Conservation (phyloP, 2,329 filamentous ascomycete genomes). For the Macrophomina pseudophaseolina region DNA sequence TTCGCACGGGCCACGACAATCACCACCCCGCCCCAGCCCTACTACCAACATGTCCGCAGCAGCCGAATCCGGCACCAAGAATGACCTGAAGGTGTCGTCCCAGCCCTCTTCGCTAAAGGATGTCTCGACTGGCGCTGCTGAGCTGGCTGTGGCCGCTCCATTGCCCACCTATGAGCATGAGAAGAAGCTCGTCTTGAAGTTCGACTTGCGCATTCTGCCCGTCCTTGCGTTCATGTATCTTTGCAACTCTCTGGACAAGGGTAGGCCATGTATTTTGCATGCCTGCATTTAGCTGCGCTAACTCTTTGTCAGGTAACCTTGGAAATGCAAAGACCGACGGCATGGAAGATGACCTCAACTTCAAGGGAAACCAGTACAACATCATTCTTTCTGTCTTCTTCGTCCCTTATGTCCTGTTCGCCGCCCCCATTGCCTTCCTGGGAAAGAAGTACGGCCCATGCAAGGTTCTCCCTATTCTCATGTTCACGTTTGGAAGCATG, state of each 20-base stretch:
- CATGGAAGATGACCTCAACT: conserved; percentile 60
- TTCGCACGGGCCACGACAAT: neutral
- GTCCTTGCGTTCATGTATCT: conserved; percentile 66
- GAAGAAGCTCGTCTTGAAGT: conserved; percentile 57
- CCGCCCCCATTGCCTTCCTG: conserved; percentile 67
- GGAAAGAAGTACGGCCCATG: conserved; percentile 72
- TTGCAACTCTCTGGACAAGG: conserved; percentile 47
- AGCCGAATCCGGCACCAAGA: conserved; percentile 11
- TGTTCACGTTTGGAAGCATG: conserved; percentile 70
- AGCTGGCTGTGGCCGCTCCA: neutral
- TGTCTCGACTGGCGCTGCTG: conserved; percentile 9
- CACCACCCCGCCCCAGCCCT: neutral
- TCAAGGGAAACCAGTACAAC: conserved; percentile 70
- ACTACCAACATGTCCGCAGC: conserved; percentile 6
- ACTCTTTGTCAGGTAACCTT: conserved; percentile 38
- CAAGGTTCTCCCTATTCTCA: conserved; percentile 68
- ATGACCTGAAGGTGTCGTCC: conserved; percentile 19
- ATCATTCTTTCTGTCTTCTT: conserved; percentile 74
- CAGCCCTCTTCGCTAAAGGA: conserved; percentile 24
- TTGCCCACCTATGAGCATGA: conserved; percentile 31
- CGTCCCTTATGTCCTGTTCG: conserved; percentile 73
- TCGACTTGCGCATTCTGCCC: conserved; percentile 61
- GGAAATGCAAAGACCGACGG: conserved; percentile 53
- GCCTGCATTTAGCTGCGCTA: conserved; percentile 29
- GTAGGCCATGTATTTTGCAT: neutral